Evolutionary conservation across 176 grass and related monocot genomes (phyloP).

Genomic region (Thinopyrum elongatum): DNA sequence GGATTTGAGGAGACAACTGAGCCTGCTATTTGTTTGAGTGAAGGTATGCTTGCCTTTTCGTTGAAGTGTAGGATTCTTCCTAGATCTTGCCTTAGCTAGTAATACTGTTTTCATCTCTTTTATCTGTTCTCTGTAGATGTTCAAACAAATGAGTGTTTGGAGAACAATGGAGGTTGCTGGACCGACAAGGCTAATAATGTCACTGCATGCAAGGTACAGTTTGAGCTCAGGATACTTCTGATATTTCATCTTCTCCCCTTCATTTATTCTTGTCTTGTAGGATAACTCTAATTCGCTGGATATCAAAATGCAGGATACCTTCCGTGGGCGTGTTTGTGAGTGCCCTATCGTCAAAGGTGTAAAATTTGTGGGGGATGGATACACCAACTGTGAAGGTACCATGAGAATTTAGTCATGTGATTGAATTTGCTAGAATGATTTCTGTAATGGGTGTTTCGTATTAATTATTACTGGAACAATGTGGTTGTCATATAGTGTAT

Average conservation of each 20-base stretch:
- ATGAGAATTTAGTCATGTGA: slow-evolving; percentile 25
- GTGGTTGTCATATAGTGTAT: neutral
- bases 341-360: slow-evolving; percentile 80
- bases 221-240: slow-evolving; percentile 12
- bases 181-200: slow-evolving; percentile 55
- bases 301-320: slow-evolving; percentile 65
- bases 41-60: slow-evolving; percentile 41
- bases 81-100: slow-evolving; percentile 22
- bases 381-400: slow-evolving; percentile 84
- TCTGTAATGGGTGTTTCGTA: neutral
- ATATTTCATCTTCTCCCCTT: neutral
- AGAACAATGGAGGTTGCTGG: slow-evolving; percentile 95
- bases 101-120: slow-evolving; percentile 17
- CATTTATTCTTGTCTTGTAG: slow-evolving; percentile 20
- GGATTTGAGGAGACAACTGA: slow-evolving; percentile 94
- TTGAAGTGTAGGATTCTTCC: slow-evolving; percentile 14
- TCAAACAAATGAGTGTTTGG: slow-evolving; percentile 97
- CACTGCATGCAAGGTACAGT: slow-evolving; percentile 81
- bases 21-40: slow-evolving; percentile 74
- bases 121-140: slow-evolving; percentile 49
- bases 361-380: slow-evolving; percentile 87
- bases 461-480: slow-evolving; percentile 12
- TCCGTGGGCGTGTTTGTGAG: slow-evolving; percentile 90
- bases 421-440: slow-evolving; percentile 22
- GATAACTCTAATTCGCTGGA: slow-evolving; percentile 3